phyloP scores from a whole-genome alignment of 169 alveolate species.

The Toxoplasma gondii region DNA sequence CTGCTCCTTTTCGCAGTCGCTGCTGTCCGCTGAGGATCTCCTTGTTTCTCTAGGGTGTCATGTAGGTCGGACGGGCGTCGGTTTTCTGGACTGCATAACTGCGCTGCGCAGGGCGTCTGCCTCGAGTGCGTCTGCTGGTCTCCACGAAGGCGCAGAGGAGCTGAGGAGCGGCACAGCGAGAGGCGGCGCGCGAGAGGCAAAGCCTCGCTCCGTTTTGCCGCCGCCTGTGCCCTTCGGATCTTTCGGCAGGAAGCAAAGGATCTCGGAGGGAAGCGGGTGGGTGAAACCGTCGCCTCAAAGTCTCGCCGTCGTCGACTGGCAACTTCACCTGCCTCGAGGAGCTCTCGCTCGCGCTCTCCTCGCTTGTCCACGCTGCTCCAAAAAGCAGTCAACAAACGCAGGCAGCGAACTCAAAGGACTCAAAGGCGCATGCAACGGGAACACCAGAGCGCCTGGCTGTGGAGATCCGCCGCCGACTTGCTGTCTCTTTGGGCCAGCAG shows the following conservation, averaged over 20 bases:
- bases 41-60: too few relatives aligned
- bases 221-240: conserved; percentile 8
- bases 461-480: background rate
- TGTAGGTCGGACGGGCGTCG: too few relatives aligned
- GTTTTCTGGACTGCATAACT: too few relatives aligned
- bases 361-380: background rate
- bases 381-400: background rate
- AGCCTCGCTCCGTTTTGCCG: background rate
- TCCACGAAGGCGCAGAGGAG: background rate
- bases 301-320: background rate
- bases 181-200: background rate
- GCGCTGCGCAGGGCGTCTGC: too few relatives aligned
- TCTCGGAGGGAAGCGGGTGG: conserved; percentile 5
- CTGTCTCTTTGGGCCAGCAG: background rate
- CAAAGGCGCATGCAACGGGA: background rate
- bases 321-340: background rate
- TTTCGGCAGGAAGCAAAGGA: background rate
- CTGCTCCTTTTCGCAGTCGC: too few relatives aligned
- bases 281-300: background rate
- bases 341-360: background rate
- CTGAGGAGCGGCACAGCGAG: background rate
- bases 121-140: too few relatives aligned
- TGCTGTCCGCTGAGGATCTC: too few relatives aligned
- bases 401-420: background rate
- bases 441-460: background rate